A percentile compares a stretch with the other conserved stretches of the same genome.
phyloP scores from a whole-genome alignment of 2,329 filamentous ascomycete species.

The Dothiorella sarmentorum region DNA sequence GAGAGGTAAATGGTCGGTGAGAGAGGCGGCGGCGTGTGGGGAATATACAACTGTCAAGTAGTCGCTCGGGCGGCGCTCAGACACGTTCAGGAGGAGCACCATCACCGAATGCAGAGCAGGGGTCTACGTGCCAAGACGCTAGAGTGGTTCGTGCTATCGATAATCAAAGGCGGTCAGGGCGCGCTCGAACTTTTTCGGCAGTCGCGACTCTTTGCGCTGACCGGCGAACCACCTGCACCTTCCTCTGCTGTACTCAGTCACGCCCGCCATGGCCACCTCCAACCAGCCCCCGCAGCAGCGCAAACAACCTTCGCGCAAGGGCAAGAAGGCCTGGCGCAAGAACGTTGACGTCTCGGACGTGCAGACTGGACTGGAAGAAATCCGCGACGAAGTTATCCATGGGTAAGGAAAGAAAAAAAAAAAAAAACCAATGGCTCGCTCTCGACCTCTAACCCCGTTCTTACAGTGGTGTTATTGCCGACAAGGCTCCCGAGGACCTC shows the following conservation, averaged over 20 bases:
- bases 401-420: no score
- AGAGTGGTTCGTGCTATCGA: background rate
- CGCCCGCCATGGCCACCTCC: background rate
- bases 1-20: conserved; percentile 14
- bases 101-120: conserved; percentile 13
- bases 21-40: conserved; percentile 11
- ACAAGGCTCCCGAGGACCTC: conserved; percentile 77
- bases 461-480: conserved; percentile 74
- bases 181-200: no score
- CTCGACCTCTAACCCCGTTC: conserved; percentile 21
- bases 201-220: no score
- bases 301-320: conserved; percentile 89
- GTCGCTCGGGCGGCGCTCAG: conserved; percentile 16
- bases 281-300: conserved; percentile 69
- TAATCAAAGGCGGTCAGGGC: background rate
- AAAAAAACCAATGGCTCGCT: background rate
- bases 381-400: conserved; percentile 86
- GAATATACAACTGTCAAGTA: conserved; percentile 19
- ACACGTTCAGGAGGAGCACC: conserved; percentile 16
- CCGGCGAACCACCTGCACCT: background rate
- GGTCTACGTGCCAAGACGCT: background rate
- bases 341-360: conserved; percentile 93
- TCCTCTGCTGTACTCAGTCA: background rate
- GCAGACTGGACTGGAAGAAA: conserved; percentile 73
- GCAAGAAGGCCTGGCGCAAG: conserved; percentile 98